These are phyloP conservation scores for Scenedesmus sp. DNA, from an alignment of 163 green algal genomes.

Conservation along the genomic window DNA sequence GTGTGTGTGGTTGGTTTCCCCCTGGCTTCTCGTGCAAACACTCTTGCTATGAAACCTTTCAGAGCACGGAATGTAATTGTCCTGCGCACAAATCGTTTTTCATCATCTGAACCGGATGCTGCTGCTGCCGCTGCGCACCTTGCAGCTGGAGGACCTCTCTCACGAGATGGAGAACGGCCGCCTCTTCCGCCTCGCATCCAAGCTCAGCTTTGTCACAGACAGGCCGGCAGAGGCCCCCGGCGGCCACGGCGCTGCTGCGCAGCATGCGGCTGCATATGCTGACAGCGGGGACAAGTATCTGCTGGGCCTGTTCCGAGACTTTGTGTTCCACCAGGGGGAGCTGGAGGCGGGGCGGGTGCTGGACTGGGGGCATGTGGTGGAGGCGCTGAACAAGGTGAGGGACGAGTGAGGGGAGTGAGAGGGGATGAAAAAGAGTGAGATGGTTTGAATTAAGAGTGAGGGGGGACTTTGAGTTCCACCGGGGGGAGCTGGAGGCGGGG, in stretches of 20 bases:
- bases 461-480: slow-evolving; percentile 71
- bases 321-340: slow-evolving; percentile 89
- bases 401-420: slow-evolving; percentile 14
- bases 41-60: background rate
- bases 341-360: slow-evolving; percentile 79
- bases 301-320: slow-evolving; percentile 94
- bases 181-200: slow-evolving; percentile 87
- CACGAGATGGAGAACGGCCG: slow-evolving; percentile 92
- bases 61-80: no score
- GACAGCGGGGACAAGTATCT: slow-evolving; percentile 73
- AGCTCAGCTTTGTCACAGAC: slow-evolving; percentile 86
- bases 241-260: slow-evolving; percentile 54
- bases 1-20: background rate
- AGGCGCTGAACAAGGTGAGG: slow-evolving; percentile 93
- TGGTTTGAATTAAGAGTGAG: background rate
- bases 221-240: slow-evolving; percentile 55
- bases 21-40: background rate
- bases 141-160: slow-evolving; percentile 78
- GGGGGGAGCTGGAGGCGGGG: slow-evolving; percentile 72
- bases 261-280: background rate
- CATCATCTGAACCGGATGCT: no score
- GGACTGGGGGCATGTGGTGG: slow-evolving; percentile 92
- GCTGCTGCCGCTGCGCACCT: background rate
- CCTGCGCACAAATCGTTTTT: no score
- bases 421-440: background rate